Evolutionary conservation across 2,329 filamentous ascomycete species (phyloP), one percentile per base, ranked within the genome.

Genomic region (Lasiodiplodia theobromae): DNA sequence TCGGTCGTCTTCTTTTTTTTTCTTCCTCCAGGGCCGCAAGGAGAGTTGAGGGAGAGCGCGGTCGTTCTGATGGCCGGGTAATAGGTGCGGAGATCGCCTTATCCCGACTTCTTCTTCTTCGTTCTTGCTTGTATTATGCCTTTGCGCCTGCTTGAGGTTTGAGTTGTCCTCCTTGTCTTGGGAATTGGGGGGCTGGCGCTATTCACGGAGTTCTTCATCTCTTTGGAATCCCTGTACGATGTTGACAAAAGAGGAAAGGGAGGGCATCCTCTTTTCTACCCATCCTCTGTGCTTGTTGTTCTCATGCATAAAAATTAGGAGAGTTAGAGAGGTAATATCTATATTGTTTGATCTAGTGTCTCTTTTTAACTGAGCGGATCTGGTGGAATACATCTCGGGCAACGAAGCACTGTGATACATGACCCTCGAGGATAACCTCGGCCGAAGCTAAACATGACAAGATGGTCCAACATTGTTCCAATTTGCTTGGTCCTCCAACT

Each of bases 81-180:
- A 47, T 47, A 6, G 44, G 44, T 47, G 44, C 11, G 18, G n/a
- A 21, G 18, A 21, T 10, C 7, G 8, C 18, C n/a, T 23, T 21
- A 12, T 21, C 54, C 12, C 23, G 12, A 38, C 34, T 23, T 8
- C 54, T n/a, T 54, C 31, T 16, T 40, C 31, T 25, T n/a, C 31
- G 18, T 53, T 53, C 25, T 28, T 53, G 23, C 25, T 5, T 56
- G 53, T 56, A 56, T 21, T 56, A 56, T 56, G 53, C 28, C 52
- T 11, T 56, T 23, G 44, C n/a, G 18, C 44, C n/a, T 47, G 16
- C 16, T 44, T 44, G 18, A n/a, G n/a, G 12, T 6, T 44, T 21
- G 44, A 31, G 8, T 31, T 21, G n/a, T 56, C 18, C 16, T 37
- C 23, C 18, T 34, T 8, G 25, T 23, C 28, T 7, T 53, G 23